Base-by-base conservation (phyloP, 176 grass and related monocot species). In the Oropetium thomaeum region DNA sequence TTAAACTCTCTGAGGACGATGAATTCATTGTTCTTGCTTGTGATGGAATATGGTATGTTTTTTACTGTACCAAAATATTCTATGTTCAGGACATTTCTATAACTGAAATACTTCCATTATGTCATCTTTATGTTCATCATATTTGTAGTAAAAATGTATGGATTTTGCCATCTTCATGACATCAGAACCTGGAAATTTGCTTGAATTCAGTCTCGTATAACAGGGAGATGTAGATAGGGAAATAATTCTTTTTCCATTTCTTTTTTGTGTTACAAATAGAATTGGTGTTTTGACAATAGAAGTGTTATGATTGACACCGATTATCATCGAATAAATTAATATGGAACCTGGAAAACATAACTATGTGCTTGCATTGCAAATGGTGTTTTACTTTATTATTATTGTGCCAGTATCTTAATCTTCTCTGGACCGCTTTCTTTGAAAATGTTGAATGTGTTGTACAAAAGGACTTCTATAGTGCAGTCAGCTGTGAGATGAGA, bases 21-120 rank as follows among this genome's bases (percentile, higher is more conserved):
- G 96, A 99, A 33, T 99, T 99, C 61, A 75, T 99, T 27, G 74
- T 95, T 86, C 75, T 99, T 64, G 96, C 96, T 42, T 99, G 91
- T 62, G 96, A 95, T 82, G 96, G 96, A 44, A 86, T 99, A 53
- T 99, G 96, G 96, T 99, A 94, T 32, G 76, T 16, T 15, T 47
- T 67, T 57, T 57, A 27, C 53, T 10, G n/a, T n/a, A 57, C 53
- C 4, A 75, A 37, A 45, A 44, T 54, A 40, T 67, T 39, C 20
- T 54, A 65, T 3, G 71, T 4, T 58, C 8, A 0, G 61, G 33
- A 72, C 22, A 40, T 22, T 5, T 2, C 8, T 48, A 30, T 44
- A 45, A 67, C 9, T 69, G 1, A 23, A 29, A 63, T 57, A 41
- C 30, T 45, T 74, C 20, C 10, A 13, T 27, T 57, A 27, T 27